Base-by-base conservation (phyloP, 441 rosid genomes). In the Gossypium gossypioides region DNA sequence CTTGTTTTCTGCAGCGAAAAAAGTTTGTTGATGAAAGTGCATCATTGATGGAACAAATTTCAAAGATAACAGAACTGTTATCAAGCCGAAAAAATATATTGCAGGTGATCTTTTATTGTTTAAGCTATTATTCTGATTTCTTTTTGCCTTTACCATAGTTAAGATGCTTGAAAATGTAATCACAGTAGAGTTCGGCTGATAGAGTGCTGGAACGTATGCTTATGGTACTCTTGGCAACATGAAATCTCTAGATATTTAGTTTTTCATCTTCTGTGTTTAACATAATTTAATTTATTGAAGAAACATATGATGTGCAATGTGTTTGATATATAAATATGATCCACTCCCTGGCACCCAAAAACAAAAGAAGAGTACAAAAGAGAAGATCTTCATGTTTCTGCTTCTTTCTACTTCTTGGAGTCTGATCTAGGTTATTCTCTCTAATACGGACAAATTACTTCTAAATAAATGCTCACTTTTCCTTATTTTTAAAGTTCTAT, bases 1-100 rank as follows among this genome's bases (percentile, higher is more conserved):
- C 25, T 65, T 12, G 34, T 69, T 69, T 60, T 78, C 60, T 75
- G 77, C 87, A 94, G 99, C 85, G 89, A 74, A 92, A 89, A 68
- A 94, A 84, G 78, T 88, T 83, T 79, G 74, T 85, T 54, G 89
- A 84, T 78, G 99, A 94, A 86, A 88, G 89, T 75, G 85, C 77
- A 57, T 78, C 85, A 59, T 76, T 94, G 83, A 80, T 37, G 63
- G 96, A 87, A 73, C 89, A 90, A 84, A 89, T 94, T 76, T 74
- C 88, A 69, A 89, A 82, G 85, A 72, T 94, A 65, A 88, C 92
- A 72, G 89, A 86, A 63, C 85, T 94, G 61, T 76, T 94, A 62
- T 88, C 99, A 10, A 86, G 82, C 82, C 84, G 85, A 77, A 76
- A 86, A 72, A 89, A 90, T 71, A 81, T 92, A 79, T 82, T 94